These are phyloP conservation scores for Lentinus tigrinus DNA, from an alignment of 768 basidiomycete species.

Conservation along the genomic window DNA sequence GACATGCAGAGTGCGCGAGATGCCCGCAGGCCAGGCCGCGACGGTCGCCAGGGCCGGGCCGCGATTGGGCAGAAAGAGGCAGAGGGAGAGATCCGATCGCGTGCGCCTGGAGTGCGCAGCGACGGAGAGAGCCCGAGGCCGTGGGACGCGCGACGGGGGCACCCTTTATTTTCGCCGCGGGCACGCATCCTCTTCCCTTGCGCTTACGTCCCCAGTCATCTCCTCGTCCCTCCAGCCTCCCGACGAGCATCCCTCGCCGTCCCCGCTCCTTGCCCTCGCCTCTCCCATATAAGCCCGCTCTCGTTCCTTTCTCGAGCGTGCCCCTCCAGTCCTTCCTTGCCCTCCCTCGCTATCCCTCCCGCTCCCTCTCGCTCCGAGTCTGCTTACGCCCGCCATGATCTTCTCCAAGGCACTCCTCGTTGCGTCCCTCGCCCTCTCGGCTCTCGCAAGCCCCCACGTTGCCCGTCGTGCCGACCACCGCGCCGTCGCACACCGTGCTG, in stretches of 20 bases:
- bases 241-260: constrained; percentile 3
- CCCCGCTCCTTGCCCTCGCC: not conserved
- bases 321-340: constrained; percentile 16
- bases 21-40: not conserved
- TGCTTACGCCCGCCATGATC: constrained; percentile 36
- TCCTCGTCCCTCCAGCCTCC: constrained; percentile 1
- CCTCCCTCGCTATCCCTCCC: constrained; percentile 9
- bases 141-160: not conserved
- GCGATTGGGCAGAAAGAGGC: not conserved
- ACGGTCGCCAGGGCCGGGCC: not conserved
- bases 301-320: constrained; percentile 9
- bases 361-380: constrained; percentile 2
- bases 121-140: not conserved
- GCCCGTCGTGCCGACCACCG: constrained; percentile 39
- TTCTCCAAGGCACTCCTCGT: constrained; percentile 44
- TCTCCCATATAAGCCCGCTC: constrained; percentile 10
- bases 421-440: constrained; percentile 42
- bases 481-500: constrained; percentile 45
- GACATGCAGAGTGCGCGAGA: no score
- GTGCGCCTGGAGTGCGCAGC: not conserved
- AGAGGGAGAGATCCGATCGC: not conserved
- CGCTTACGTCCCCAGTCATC: constrained; percentile 13
- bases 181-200: not conserved
- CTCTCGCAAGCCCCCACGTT: constrained; percentile 40
- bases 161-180: constrained; percentile 11